Evolutionary conservation across 2,329 filamentous ascomycete genomes (phyloP).

Genomic region (Dendryphion nanum): DNA sequence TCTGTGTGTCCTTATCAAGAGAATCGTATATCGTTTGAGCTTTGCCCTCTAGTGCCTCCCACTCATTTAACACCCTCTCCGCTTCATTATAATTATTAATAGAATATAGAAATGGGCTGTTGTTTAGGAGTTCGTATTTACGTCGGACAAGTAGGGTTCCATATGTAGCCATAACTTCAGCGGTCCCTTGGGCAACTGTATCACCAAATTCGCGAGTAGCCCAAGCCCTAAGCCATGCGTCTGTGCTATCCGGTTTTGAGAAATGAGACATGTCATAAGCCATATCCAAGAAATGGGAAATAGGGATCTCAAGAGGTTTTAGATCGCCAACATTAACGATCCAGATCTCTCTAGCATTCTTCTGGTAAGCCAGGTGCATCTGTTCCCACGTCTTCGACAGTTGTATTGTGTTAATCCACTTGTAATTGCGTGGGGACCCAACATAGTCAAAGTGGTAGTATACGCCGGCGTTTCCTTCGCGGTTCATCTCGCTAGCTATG

Average conservation of each 20-base stretch:
- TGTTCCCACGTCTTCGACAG: conserved; percentile 63
- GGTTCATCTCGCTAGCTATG: conserved; percentile 52
- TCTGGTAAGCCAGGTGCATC: conserved; percentile 59
- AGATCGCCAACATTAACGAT: conserved; percentile 65
- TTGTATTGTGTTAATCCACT: conserved; percentile 60
- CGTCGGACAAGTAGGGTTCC: conserved; percentile 53
- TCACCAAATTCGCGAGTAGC: conserved; percentile 56
- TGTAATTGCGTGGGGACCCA: conserved; percentile 57
- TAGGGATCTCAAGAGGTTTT: conserved; percentile 58
- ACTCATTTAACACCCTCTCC: conserved; percentile 53
- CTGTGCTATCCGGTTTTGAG: conserved; percentile 40
- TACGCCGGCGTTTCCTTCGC: conserved; percentile 60
- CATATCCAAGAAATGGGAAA: conserved; percentile 64
- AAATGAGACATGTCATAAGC: conserved; percentile 61
- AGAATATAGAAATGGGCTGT: conserved; percentile 53
- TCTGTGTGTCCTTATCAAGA: conserved; percentile 48
- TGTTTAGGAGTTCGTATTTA: conserved; percentile 60
- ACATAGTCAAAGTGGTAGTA: conserved; percentile 65
- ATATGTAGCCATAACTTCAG: conserved; percentile 53
- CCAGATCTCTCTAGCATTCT: conserved; percentile 60
- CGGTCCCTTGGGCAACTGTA: conserved; percentile 45
- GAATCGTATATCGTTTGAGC: conserved; percentile 55
- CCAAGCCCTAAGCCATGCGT: conserved; percentile 57
- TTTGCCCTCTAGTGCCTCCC: conserved; percentile 50
- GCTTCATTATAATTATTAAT: conserved; percentile 60